Base-by-base conservation (phyloP, 139 green algal genomes). In the Coelastrella sp. region DNA sequence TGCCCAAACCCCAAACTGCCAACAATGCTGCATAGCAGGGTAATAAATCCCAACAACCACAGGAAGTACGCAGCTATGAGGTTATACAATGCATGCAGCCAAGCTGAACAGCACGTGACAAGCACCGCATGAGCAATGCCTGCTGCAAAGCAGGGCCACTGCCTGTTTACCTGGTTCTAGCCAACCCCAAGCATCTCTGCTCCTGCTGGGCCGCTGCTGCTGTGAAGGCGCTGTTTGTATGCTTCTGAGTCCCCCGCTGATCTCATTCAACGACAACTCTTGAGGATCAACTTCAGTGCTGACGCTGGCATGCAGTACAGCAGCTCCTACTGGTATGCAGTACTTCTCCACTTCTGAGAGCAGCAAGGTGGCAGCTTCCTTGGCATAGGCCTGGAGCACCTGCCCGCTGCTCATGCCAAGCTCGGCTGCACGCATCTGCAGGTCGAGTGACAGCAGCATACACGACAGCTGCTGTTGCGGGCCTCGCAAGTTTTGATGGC, bases 181-280 rank as follows among this genome's bases (percentile, higher is more conserved):
- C 90, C 93, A 95, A 56, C 93, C 93, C 93, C 93, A 95, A 11
- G 92, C 83, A 47, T 87, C 83, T 17, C 66, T 73, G 61, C 59
- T 22, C 4, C n/a, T 73, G 84, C 19, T 75, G 16, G 68, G 78
- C 57, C 80, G 58, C 47, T 76, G 88, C 80, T 85, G 64, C 78
- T 65, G 65, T 6, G 23, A 32, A 23, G 78, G 75, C 60, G 84
- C 84, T 58, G 84, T 88, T 19, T 92, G 82, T 60, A 90, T 85
- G 83, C 85, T 90, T 23, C 83, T 85, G 81, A 92, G 77, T 14
- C 82, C 83, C 22, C 77, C 82, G 14, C 75, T 82, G 82, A 92
- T 85, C 65, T 90, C 87, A 76, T 91, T 73, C 65, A 91, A 78
- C 13, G 65, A 86, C 87, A 91, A 61, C 65, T 80, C 32, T 47